Base-by-base conservation (phyloP, 805 yeast species). In the Candida easanensis region DNA sequence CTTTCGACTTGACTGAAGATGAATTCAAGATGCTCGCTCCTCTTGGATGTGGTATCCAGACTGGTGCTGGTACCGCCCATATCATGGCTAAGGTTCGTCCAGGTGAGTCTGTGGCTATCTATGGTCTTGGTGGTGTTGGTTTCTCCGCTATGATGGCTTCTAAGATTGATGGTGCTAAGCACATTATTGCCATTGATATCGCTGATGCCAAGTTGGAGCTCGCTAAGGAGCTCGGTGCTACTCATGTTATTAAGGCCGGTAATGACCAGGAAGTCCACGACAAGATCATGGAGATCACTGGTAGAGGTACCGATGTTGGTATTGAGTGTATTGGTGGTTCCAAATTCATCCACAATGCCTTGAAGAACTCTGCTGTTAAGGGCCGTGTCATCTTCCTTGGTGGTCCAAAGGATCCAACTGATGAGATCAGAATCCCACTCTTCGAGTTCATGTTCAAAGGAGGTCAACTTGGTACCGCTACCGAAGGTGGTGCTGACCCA, bases 111-210 rank as follows among this genome's bases (percentile, higher is more conserved):
- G 44, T 40, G 13, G 44, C 40, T 4, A 26, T 44, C 11, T 44
- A 44, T 21, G 48, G 48, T 9, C 30, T 44, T 15, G 48, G 48
- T 17, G 95, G 95, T 39, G 91, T 90, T 22, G 95, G 95, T 10
- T 90, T 95, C 8, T 84, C 85, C 45, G 95, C 93, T 17, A 64
- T 85, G 38, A 70, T 84, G 47, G 73, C 79, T 44, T 84, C 88
- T 22, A 78, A 81, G 30, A 84, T 78, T 15, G 88, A 87, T 56
- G 93, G 93, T 15, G 90, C 90, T 15, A 64, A 79, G 16, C 70
- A 73, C 9, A 79, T 86, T 41, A 69, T 82, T 46, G 74, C 80
- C 40, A 76, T 84, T 34, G 95, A 86, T 61, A 68, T 85, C 37
- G 69, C 77, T 48, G 84, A 82, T 47, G 63, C 66, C 41, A 82